Conservation (phyloP, 345 rosid species). For the Citrus hindsii region DNA sequence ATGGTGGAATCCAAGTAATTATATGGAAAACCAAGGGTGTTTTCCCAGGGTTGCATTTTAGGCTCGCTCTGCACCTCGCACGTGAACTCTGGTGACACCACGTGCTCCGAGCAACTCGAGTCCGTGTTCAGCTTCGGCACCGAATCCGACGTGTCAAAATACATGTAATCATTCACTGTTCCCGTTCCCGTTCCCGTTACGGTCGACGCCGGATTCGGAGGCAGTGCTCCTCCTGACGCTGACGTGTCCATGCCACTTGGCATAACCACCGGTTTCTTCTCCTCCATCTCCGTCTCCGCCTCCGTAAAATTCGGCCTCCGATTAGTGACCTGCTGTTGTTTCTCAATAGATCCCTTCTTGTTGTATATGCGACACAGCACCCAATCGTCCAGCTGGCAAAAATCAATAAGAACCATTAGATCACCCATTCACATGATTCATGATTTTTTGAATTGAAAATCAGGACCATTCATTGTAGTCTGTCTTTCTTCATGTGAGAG, state of each 20-base stretch:
- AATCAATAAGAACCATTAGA: neutral
- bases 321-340: slow-evolving; percentile 18
- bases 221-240: slow-evolving; percentile 4
- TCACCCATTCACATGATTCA: neutral
- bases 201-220: slow-evolving; percentile 16
- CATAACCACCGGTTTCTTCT: slow-evolving; percentile 41
- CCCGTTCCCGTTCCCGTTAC: slow-evolving; percentile 5
- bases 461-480: neutral
- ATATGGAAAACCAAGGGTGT: slow-evolving; percentile 26
- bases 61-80: slow-evolving; percentile 95
- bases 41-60: slow-evolving; percentile 49
- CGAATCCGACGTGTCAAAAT: slow-evolving; percentile 77
- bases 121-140: slow-evolving; percentile 73
- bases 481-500: neutral
- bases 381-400: slow-evolving; percentile 91
- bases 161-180: slow-evolving; percentile 26
- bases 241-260: neutral
- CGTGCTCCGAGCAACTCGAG: slow-evolving; percentile 83
- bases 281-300: slow-evolving; percentile 13
- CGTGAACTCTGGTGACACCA: slow-evolving; percentile 78
- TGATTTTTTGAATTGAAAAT: neutral
- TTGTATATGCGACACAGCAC: slow-evolving; percentile 93
- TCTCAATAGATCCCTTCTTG: slow-evolving; percentile 80
- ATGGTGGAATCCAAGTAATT: slow-evolving; percentile 53
- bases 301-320: slow-evolving; percentile 5